Percentiles rank a stretch among this genome's conserved stretches.
phyloP scores from a whole-genome alignment of 176 grass and related monocot genomes.

The Thinopyrum elongatum region DNA sequence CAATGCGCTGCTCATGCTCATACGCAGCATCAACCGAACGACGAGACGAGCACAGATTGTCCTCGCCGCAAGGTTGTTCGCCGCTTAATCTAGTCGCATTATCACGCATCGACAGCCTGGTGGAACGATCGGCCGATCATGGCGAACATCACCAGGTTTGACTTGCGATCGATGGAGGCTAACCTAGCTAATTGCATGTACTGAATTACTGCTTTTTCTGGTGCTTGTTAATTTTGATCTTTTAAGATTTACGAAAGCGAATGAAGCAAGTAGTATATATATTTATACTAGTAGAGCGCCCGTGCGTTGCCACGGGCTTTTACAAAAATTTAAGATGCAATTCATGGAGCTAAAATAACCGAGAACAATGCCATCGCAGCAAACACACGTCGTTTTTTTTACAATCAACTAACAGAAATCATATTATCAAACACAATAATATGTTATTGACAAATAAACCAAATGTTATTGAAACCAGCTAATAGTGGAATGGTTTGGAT shows the following conservation, averaged over 20 bases:
- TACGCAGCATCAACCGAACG: neutral
- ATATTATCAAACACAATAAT: no score
- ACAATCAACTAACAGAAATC: no score
- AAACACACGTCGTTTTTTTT: no score
- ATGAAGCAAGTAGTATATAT: neutral
- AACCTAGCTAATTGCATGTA: neutral
- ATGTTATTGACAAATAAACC: no score
- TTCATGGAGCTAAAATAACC: no score
- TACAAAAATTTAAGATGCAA: no score
- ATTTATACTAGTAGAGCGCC: no score
- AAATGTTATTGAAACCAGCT: no score
- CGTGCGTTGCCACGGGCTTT: no score
- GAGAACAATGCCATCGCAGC: no score
- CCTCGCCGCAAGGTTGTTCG: neutral
- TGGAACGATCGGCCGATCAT: neutral
- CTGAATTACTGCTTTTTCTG: slow-evolving; percentile 4
- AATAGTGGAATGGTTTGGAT: no score
- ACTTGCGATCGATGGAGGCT: slow-evolving; percentile 38
- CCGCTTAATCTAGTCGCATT: slow-evolving; percentile 16
- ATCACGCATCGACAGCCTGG: slow-evolving; percentile 24
- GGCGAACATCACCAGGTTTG: slow-evolving; percentile 25
- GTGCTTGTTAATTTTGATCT: neutral
- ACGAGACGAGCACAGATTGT: neutral
- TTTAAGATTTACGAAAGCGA: neutral
- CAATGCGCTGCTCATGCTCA: no score